Percentiles rank a stretch among this genome's conserved stretches.
Evolutionary conservation across 2,329 filamentous ascomycete species (phyloP).

Genomic region (Fusarium oxysporum): DNA sequence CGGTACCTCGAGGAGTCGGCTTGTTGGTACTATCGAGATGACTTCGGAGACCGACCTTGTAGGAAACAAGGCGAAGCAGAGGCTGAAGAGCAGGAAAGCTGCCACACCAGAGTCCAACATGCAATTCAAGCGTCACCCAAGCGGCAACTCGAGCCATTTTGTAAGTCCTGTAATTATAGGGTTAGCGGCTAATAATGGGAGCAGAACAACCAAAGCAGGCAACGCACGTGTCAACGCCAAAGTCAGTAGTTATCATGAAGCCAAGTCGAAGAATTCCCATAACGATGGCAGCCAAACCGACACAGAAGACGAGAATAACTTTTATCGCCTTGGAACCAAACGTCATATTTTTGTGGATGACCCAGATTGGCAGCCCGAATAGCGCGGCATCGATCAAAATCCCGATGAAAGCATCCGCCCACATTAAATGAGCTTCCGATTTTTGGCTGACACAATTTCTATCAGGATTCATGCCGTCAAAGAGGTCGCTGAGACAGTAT

Average conservation of each 20-base stretch:
- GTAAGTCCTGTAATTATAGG: rapidly evolving
- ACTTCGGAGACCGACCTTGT: neutral
- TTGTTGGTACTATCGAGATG: neutral
- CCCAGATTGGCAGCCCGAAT: neutral
- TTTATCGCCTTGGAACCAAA: neutral
- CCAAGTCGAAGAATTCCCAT: neutral
- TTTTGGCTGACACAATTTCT: neutral
- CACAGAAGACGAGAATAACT: neutral
- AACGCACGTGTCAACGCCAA: neutral
- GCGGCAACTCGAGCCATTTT: neutral
- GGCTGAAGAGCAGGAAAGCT: neutral
- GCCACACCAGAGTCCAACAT: neutral
- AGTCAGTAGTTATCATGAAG: neutral
- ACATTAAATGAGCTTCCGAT: neutral
- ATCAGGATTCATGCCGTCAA: neutral
- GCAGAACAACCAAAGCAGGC: rapidly evolving
- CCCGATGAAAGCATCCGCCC: neutral
- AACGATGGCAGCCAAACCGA: neutral
- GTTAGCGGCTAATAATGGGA: neutral
- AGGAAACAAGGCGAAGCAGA: neutral
- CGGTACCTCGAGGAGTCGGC: neutral
- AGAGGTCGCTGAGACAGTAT: rapidly evolving
- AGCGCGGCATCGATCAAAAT: neutral
- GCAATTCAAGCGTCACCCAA: neutral
- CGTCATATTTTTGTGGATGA: neutral